Evolutionary conservation across 495 filamentous ascomycete genomes (phyloP).

Genomic region (Aspergillus steynii): DNA sequence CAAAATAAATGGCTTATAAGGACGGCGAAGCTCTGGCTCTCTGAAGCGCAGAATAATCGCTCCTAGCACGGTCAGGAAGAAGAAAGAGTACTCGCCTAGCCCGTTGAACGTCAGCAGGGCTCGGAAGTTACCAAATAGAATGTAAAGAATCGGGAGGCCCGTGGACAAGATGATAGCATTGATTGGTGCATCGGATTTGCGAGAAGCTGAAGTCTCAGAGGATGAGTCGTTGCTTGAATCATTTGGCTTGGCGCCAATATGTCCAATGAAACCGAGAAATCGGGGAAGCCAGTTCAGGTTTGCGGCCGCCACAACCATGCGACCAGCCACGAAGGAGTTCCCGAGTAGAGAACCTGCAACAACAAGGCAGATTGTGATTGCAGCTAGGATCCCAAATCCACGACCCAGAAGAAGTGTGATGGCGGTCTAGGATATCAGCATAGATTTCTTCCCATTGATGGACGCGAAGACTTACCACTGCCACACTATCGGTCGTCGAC

Average conservation of each 20-base stretch:
- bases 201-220: background rate
- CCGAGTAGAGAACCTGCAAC: conserved; percentile 23
- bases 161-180: conserved; percentile 24
- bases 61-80: conserved; percentile 22
- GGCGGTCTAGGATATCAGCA: conserved; percentile 13
- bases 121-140: conserved; percentile 23
- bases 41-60: conserved; percentile 19
- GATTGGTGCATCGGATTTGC: conserved; percentile 20
- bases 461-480: conserved; percentile 14
- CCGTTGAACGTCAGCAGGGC: conserved; percentile 24
- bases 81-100: conserved; percentile 22
- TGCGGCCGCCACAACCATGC: conserved; percentile 22
- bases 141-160: conserved; percentile 13
- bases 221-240: background rate
- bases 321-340: conserved; percentile 23
- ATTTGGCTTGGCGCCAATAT: conserved; percentile 6
- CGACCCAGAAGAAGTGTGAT: conserved; percentile 20
- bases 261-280: conserved; percentile 17
- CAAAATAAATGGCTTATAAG: conserved; percentile 18
- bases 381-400: conserved; percentile 15
- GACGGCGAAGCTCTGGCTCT: conserved; percentile 16
- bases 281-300: conserved; percentile 23
- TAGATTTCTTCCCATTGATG: background rate
- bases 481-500: conserved; percentile 22
- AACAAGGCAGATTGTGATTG: conserved; percentile 18